Conservation (phyloP, 768 basidiomycete genomes). For the Suillus subaureus region DNA sequence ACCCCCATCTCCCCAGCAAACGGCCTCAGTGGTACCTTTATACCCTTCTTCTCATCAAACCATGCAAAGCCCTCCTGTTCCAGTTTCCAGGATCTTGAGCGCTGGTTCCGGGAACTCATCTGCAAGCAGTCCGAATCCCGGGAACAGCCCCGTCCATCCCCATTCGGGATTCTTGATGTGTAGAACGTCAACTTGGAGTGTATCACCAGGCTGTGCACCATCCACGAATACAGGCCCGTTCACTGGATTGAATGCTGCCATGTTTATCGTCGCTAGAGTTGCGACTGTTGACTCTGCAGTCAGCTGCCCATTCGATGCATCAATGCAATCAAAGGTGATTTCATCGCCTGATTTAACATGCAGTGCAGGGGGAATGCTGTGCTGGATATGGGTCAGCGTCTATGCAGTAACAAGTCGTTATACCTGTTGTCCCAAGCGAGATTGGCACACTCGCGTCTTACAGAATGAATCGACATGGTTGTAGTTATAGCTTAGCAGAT, state of each 20-base stretch:
- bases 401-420: not conserved
- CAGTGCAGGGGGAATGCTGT: constrained; percentile 54
- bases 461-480: constrained; percentile 52
- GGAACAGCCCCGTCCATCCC: constrained; percentile 65
- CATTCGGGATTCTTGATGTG: constrained; percentile 54
- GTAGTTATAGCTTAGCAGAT: constrained; percentile 6
- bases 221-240: constrained; percentile 60
- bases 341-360: constrained; percentile 54
- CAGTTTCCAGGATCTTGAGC: constrained; percentile 58
- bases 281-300: constrained; percentile 41
- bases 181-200: constrained; percentile 60
- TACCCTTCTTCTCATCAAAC: constrained; percentile 49
- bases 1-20: constrained; percentile 71
- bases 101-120: constrained; percentile 56
- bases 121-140: constrained; percentile 58
- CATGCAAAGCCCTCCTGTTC: constrained; percentile 47
- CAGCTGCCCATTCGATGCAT: constrained; percentile 64
- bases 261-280: constrained; percentile 40
- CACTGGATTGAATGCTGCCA: constrained; percentile 53
- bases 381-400: not conserved
- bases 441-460: constrained; percentile 54
- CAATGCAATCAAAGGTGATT: constrained; percentile 62
- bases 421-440: constrained; percentile 66
- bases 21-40: constrained; percentile 54
- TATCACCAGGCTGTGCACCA: constrained; percentile 56